A percentile compares a stretch with the other conserved stretches of the same genome.
Evolutionary conservation across 805 yeast species (phyloP).

Genomic region (Babjeviella inositovora): DNA sequence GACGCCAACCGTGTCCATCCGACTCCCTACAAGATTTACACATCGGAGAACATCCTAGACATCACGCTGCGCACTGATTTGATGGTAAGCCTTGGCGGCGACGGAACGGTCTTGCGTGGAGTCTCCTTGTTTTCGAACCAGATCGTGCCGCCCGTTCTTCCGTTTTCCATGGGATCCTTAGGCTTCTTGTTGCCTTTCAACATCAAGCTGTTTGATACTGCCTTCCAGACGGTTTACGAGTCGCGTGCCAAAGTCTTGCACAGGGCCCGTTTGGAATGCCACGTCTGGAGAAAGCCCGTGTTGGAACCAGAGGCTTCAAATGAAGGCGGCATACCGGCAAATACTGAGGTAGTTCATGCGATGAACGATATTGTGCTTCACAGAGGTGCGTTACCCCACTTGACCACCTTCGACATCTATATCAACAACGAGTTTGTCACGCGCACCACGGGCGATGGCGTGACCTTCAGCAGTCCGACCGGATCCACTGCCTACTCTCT

Average conservation of each 20-base stretch:
- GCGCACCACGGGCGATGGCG: conserved; percentile 85
- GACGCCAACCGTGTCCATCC: conserved; percentile 1
- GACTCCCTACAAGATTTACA: conserved; percentile 2
- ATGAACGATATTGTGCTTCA: conserved; percentile 88
- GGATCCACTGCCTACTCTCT: conserved; percentile 91
- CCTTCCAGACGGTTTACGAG: conserved; percentile 50
- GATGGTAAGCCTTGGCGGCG: conserved; percentile 87
- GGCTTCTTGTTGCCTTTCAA: conserved; percentile 87
- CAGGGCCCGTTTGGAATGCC: conserved; percentile 69
- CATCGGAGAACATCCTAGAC: neutral
- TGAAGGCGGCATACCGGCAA: conserved; percentile 3
- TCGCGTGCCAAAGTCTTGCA: conserved; percentile 60
- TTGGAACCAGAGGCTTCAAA: conserved; percentile 2
- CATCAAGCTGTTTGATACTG: conserved; percentile 37
- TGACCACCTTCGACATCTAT: conserved; percentile 70
- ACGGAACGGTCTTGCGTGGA: conserved; percentile 81
- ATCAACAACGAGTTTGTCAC: conserved; percentile 78
- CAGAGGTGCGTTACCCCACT: conserved; percentile 76
- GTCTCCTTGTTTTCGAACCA: conserved; percentile 61
- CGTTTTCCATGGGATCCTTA: conserved; percentile 80
- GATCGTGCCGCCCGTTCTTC: conserved; percentile 74
- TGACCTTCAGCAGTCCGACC: conserved; percentile 76
- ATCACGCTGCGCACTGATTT: conserved; percentile 40
- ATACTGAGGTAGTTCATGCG: conserved; percentile 39
- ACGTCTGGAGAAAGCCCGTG: conserved; percentile 24